A percentile compares a stretch with the other conserved stretches of the same genome.
These are phyloP conservation scores for Glonium stellatum DNA, from an alignment of 495 filamentous ascomycete species.

Conservation along the genomic window DNA sequence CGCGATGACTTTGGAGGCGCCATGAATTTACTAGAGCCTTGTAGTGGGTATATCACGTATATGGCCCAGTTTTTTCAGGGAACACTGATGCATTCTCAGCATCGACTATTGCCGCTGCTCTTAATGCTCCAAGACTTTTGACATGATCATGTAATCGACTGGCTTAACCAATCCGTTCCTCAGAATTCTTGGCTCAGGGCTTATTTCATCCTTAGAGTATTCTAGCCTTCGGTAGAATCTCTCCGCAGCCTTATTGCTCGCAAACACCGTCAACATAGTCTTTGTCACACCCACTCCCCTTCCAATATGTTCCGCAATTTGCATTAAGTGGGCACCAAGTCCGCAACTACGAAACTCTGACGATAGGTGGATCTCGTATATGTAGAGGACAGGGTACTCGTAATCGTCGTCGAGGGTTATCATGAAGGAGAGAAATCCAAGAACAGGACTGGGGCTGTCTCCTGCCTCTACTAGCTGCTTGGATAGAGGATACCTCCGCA, in stretches of 20 bases:
- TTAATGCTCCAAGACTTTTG: conserved; percentile 43
- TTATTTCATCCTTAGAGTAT: conserved; percentile 60
- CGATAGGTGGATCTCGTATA: conserved; percentile 79
- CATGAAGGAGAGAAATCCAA: conserved; percentile 75
- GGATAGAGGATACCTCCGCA: conserved; percentile 4
- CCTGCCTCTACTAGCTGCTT: neutral
- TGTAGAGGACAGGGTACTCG: conserved; percentile 66
- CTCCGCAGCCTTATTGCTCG: conserved; percentile 53
- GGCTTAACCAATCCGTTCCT: conserved; percentile 58
- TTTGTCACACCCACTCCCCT: conserved; percentile 49
- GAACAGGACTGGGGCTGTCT: conserved; percentile 1
- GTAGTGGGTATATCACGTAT: no score
- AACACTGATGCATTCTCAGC: no score
- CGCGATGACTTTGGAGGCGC: no score
- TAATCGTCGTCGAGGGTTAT: conserved; percentile 63
- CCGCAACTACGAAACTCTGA: conserved; percentile 46
- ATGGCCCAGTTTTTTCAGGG: no score
- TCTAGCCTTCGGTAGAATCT: conserved; percentile 64
- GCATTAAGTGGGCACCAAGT: conserved; percentile 35
- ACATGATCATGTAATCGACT: conserved; percentile 66
- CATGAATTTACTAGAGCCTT: no score
- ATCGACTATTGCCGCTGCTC: no score
- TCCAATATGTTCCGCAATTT: conserved; percentile 29
- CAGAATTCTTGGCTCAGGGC: conserved; percentile 54
- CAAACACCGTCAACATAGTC: conserved; percentile 80